Percentiles rank a stretch among this genome's conserved stretches.
Evolutionary conservation across 306 rosid genomes (phyloP).

Genomic region (apple (Malus domestica)): ASM211411v1 NC_041794.1:35616001-35616500

Average conservation of each 20-base stretch:
- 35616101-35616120: neutral
- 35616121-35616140: neutral
- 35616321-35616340: slow-evolving; percentile 72
- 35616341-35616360: slow-evolving; percentile 88
- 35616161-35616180: slow-evolving; percentile 90
- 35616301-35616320: neutral
- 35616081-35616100: neutral
- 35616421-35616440: slow-evolving; percentile 2
- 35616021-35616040: slow-evolving; percentile 9
- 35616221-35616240: slow-evolving; percentile 68
- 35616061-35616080: neutral
- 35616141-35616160: slow-evolving; percentile 20
- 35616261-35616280: neutral
- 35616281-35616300: neutral
- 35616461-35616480: neutral
- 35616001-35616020: slow-evolving; percentile 28
- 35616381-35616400: slow-evolving; percentile 70
- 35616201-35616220: slow-evolving; percentile 82
- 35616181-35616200: slow-evolving; percentile 87
- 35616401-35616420: slow-evolving; percentile 93
- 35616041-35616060: neutral
- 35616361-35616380: slow-evolving; percentile 90
- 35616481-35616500: neutral
- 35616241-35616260: slow-evolving; percentile 11
- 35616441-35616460: neutral